phyloP scores from a whole-genome alignment of 2,329 filamentous ascomycete species.

The Botryosphaeria dothidea region DNA sequence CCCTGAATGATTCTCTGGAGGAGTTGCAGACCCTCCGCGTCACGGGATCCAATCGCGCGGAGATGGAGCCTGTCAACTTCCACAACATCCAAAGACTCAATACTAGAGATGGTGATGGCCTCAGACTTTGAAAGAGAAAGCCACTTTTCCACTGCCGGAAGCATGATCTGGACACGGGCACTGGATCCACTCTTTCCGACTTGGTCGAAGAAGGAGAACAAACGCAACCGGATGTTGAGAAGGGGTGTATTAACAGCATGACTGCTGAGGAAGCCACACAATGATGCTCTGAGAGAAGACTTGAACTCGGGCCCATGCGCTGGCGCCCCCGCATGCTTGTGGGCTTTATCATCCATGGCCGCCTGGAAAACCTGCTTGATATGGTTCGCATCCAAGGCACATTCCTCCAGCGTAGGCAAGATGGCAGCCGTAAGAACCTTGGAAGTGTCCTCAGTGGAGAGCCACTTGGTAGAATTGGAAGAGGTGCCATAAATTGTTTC shows the following conservation, averaged over 20 bases:
- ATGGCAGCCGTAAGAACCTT: slow-evolving; percentile 67
- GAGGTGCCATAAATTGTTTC: slow-evolving; percentile 61
- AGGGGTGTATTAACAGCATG: slow-evolving; percentile 72
- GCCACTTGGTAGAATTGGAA: slow-evolving; percentile 53
- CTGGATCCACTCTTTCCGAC: slow-evolving; percentile 72
- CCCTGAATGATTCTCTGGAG: slow-evolving; percentile 54
- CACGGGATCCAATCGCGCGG: slow-evolving; percentile 55
- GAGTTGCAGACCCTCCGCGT: slow-evolving; percentile 58
- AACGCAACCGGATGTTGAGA: slow-evolving; percentile 65
- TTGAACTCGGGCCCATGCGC: slow-evolving; percentile 52
- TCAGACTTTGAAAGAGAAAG: slow-evolving; percentile 55
- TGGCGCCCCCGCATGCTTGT: slow-evolving; percentile 27
- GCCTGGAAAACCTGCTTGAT: slow-evolving; percentile 65
- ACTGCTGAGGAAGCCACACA: slow-evolving; percentile 72
- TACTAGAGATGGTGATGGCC: slow-evolving; percentile 51
- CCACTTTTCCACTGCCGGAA: slow-evolving; percentile 76
- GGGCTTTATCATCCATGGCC: slow-evolving; percentile 55
- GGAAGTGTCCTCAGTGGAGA: slow-evolving; percentile 59
- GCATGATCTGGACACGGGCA: slow-evolving; percentile 71
- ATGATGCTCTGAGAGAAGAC: slow-evolving; percentile 62
- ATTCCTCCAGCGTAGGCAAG: slow-evolving; percentile 81
- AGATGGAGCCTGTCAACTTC: slow-evolving; percentile 57
- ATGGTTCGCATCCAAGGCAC: slow-evolving; percentile 74
- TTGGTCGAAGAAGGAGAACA: slow-evolving; percentile 72
- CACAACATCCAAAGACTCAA: slow-evolving; percentile 49